Evolutionary conservation across 495 filamentous ascomycete species (phyloP).

Genomic region (Podospora pseudopauciseta): DNA sequence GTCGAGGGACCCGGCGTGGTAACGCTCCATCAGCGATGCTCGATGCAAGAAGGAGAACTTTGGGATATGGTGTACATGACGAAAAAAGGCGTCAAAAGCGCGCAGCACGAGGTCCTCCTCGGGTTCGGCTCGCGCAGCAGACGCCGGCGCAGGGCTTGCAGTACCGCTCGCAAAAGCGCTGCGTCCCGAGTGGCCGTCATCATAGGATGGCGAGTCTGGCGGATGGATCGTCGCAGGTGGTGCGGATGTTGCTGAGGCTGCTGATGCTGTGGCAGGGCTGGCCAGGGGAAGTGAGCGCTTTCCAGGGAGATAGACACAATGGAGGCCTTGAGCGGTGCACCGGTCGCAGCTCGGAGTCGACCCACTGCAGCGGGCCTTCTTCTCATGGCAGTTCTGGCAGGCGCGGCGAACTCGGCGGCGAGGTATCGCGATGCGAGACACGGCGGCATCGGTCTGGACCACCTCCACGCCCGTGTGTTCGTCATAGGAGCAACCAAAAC

Average conservation of each 20-base stretch:
- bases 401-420: slow-evolving; percentile 48
- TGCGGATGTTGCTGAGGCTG: neutral
- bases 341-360: slow-evolving; percentile 46
- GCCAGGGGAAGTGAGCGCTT: slow-evolving; percentile 36
- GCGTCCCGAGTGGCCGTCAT: slow-evolving; percentile 12
- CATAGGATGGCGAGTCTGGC: slow-evolving; percentile 11
- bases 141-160: slow-evolving; percentile 20
- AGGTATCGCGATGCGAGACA: slow-evolving; percentile 37
- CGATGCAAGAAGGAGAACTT: slow-evolving; percentile 50
- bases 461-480: slow-evolving; percentile 32
- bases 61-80: slow-evolving; percentile 49
- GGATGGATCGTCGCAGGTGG: neutral
- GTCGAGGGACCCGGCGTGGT: slow-evolving; percentile 48
- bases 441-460: slow-evolving; percentile 28
- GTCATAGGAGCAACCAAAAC: slow-evolving; percentile 49
- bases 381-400: slow-evolving; percentile 46
- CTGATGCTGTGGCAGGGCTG: slow-evolving; percentile 1
- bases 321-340: slow-evolving; percentile 45
- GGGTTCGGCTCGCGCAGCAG: slow-evolving; percentile 25
- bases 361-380: slow-evolving; percentile 49
- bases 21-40: slow-evolving; percentile 50
- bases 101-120: slow-evolving; percentile 40
- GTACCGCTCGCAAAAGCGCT: slow-evolving; percentile 21
- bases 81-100: slow-evolving; percentile 49
- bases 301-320: slow-evolving; percentile 47